Evolutionary conservation across 106 monocot genomes (phyloP).

Genomic region (Ottelia alismoides): DNA sequence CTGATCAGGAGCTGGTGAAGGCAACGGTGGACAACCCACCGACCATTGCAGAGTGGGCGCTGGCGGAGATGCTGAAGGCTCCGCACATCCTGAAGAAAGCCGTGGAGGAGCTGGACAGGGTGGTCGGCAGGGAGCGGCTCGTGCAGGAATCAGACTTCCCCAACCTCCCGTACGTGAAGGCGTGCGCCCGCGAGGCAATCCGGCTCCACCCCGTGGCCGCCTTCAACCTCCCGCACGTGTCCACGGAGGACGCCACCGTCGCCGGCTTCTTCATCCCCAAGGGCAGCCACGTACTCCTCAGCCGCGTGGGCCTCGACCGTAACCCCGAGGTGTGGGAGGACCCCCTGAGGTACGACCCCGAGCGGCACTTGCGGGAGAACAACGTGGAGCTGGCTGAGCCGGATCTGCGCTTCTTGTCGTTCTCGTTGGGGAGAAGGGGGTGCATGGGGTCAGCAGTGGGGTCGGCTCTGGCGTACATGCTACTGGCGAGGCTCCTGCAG

Average conservation of each 20-base stretch:
- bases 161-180: conserved; percentile 18
- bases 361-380: conserved; percentile 10
- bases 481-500: conserved; percentile 39
- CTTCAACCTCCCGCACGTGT: conserved; percentile 37
- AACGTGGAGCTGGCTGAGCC: conserved; percentile 19
- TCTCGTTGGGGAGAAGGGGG: conserved; percentile 21
- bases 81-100: conserved; percentile 21
- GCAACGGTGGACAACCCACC: conserved; percentile 40
- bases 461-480: conserved; percentile 15
- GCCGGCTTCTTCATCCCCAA: conserved; percentile 37
- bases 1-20: conserved; percentile 30
- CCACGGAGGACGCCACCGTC: conserved; percentile 15
- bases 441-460: conserved; percentile 27
- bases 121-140: conserved; percentile 28
- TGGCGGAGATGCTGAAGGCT: conserved; percentile 31
- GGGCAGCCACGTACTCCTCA: conserved; percentile 28
- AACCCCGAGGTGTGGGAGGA: conserved; percentile 34
- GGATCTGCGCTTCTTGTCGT: conserved; percentile 29
- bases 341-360: conserved; percentile 20
- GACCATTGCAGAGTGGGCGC: conserved; percentile 29
- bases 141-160: conserved; percentile 29
- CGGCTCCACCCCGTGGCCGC: conserved; percentile 31
- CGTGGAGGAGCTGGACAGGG: conserved; percentile 21
- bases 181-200: conserved; percentile 18
- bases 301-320: conserved; percentile 27